Percentiles rank a stretch among this genome's conserved stretches.
Evolutionary conservation across 192 early-diverging fungal genomes (phyloP).

Genomic region (Rhizoclosmatium globosum): DNA sequence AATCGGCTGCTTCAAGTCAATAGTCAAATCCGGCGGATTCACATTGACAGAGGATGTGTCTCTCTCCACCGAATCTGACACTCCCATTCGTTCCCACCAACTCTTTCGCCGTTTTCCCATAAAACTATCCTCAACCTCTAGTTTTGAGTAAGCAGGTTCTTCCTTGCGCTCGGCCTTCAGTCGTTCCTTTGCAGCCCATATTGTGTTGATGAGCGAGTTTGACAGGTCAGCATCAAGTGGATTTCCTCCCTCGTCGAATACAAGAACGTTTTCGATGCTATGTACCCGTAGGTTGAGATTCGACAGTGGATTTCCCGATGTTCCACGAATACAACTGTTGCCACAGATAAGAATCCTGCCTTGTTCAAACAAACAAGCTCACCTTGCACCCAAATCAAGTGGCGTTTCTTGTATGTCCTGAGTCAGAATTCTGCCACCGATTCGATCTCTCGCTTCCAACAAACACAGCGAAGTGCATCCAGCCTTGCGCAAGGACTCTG

Average conservation of each 20-base stretch:
- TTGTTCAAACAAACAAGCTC: not conserved
- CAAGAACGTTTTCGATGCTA: conserved; percentile 8
- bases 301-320: conserved; percentile 16
- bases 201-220: not conserved
- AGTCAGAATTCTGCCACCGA: conserved; percentile 35
- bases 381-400: conserved; percentile 17
- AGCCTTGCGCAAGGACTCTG: conserved; percentile 1
- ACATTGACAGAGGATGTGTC: too few species aligned
- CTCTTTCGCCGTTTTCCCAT: not conserved
- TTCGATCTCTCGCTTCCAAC: conserved; percentile 26
- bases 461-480: conserved; percentile 2
- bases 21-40: too few species aligned
- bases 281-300: conserved; percentile 2
- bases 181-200: conserved; percentile 26
- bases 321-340: conserved; percentile 25
- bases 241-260: conserved; percentile 6
- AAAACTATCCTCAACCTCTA: not conserved
- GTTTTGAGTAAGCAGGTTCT: not conserved
- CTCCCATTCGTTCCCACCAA: not conserved
- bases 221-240: not conserved
- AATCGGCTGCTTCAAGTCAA: not conserved
- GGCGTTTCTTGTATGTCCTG: conserved; percentile 13
- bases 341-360: not conserved
- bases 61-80: too few species aligned
- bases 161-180: not conserved